Percentiles rank a stretch among this genome's conserved stretches.
Conservation (phyloP, 169 alveolate genomes). For the Perkinsus olseni region DNA sequence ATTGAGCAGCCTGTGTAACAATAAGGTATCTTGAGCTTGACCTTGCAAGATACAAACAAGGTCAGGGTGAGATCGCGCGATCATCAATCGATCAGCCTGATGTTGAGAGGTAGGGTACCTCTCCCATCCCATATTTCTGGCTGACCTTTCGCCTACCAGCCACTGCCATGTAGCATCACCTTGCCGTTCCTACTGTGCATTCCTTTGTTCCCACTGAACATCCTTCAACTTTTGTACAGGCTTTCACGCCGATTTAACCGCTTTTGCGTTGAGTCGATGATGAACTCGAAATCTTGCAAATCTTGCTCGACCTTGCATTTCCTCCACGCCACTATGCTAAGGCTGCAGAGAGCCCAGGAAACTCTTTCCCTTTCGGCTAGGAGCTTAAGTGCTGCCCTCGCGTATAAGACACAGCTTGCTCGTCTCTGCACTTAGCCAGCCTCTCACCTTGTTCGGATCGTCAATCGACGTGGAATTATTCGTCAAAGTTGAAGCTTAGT, state of each 20-base stretch:
- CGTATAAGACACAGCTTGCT: too few relatives aligned
- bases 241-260: not conserved
- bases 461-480: too few relatives aligned
- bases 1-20: not conserved
- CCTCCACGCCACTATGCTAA: not conserved
- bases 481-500: too few relatives aligned
- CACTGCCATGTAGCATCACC: not conserved
- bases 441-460: too few relatives aligned
- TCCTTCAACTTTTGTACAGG: too few relatives aligned
- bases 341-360: not conserved
- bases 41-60: not conserved
- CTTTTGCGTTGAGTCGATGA: too few relatives aligned
- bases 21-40: not conserved
- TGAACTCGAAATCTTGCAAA: not conserved
- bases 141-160: not conserved
- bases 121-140: not conserved
- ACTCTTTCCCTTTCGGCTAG: not conserved
- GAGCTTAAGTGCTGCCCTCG: not conserved
- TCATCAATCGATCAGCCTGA: not conserved
- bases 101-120: not conserved
- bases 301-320: not conserved
- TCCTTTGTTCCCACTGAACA: not conserved
- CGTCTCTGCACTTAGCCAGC: too few relatives aligned
- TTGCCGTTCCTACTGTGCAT: not conserved
- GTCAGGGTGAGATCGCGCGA: not conserved